These are phyloP conservation scores for Apophysomyces sp. DNA, from an alignment of 371 early-diverging fungal species.

Conservation along the genomic window DNA sequence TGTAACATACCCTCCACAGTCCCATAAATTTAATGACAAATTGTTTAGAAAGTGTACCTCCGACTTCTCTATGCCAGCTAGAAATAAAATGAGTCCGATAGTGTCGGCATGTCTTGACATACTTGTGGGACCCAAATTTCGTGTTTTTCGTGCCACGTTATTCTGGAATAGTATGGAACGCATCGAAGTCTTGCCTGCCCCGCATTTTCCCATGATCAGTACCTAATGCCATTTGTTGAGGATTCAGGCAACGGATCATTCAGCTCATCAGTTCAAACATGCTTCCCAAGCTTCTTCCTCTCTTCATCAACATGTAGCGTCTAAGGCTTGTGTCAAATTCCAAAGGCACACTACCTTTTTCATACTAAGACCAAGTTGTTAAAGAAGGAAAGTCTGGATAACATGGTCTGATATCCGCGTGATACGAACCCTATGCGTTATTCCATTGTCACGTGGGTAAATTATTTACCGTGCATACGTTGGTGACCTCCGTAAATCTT, in stretches of 20 bases:
- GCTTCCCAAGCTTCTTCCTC: too few relatives aligned
- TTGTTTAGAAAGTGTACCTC: constrained; percentile 88
- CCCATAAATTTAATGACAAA: constrained; percentile 89
- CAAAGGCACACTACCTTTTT: too few relatives aligned
- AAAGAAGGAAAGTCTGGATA: neutral
- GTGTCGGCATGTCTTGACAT: constrained; percentile 1
- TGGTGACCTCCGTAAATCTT: too few relatives aligned
- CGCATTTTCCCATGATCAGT: constrained; percentile 17
- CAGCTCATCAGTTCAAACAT: too few relatives aligned
- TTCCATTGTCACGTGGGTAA: too few relatives aligned
- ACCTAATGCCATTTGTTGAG: constrained; percentile 3
- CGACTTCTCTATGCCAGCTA: constrained; percentile 90
- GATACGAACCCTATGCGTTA: too few relatives aligned
- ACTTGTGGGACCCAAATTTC: constrained; percentile 12
- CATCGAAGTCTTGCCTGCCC: constrained; percentile 85
- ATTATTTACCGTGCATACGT: too few relatives aligned
- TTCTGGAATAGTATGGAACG: constrained; percentile 93
- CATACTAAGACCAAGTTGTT: too few relatives aligned
- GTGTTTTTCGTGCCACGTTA: constrained; percentile 44
- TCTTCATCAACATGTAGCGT: too few relatives aligned
- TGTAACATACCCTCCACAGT: constrained; percentile 70
- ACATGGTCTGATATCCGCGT: too few relatives aligned
- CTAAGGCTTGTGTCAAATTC: too few relatives aligned
- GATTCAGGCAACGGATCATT: neutral
- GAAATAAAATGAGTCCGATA: neutral